Percentiles rank a stretch among this genome's conserved stretches.
Conservation (phyloP, 1,284 basidiomycete species). For the Cryptococcus sp. region DNA sequence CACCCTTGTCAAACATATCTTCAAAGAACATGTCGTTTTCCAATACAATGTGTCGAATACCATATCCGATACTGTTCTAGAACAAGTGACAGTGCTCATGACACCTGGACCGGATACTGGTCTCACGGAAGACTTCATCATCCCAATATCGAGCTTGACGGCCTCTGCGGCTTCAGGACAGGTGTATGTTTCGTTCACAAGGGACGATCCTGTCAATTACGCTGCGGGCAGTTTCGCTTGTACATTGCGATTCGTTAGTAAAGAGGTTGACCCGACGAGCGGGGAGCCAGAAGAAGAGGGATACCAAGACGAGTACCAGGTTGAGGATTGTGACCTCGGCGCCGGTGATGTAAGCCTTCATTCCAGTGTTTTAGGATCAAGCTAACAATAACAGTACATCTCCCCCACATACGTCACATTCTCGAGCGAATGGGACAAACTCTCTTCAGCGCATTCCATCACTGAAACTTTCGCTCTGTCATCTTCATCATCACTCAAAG, state of each 20-base stretch:
- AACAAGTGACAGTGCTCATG: conserved; percentile 94
- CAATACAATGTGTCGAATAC: conserved; percentile 99
- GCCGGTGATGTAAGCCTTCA: conserved; percentile 59
- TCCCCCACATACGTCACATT: conserved; percentile 88
- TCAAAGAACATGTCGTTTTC: conserved; percentile 93
- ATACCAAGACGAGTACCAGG: conserved; percentile 97
- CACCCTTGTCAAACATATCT: conserved; percentile 93
- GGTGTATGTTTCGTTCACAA: conserved; percentile 91
- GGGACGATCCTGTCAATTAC: conserved; percentile 71
- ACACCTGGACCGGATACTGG: conserved; percentile 68
- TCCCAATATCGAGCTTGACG: conserved; percentile 69
- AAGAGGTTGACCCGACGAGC: conserved; percentile 94
- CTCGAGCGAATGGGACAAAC: conserved; percentile 87
- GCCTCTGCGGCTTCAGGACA: conserved; percentile 68
- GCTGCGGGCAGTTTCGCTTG: conserved; percentile 82
- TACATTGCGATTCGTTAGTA: conserved; percentile 92
- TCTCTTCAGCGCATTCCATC: conserved; percentile 66
- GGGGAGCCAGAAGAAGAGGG: conserved; percentile 97
- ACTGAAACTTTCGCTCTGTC: conserved; percentile 94
- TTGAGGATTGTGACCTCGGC: conserved; percentile 90
- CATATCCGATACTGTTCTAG: conserved; percentile 94
- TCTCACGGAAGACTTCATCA: conserved; percentile 91
- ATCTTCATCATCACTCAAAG: conserved; percentile 85
- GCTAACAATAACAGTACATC: conserved; percentile 59
- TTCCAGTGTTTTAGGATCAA: conserved; percentile 45